Evolutionary conservation across 257 asterid species (phyloP), one percentile per base, ranked within the genome.

Genomic region (Solanum chiquidenum): DNA sequence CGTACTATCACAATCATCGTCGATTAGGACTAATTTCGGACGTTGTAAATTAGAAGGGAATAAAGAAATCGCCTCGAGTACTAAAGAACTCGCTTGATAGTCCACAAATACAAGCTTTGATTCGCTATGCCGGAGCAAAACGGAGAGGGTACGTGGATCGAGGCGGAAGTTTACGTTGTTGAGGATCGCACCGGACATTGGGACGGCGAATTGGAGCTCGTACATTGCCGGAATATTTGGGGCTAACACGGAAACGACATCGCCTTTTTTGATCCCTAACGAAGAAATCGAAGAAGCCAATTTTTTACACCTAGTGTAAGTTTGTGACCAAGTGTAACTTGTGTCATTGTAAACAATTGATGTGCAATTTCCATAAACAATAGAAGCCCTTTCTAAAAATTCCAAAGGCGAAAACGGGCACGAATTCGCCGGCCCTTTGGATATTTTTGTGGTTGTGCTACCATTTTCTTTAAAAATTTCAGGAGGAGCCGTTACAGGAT

Each of bases 161-260:
- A 93, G 94, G 13, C 92, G 93, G 77, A 93, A 92, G 75, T 94
- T 94, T n/a, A 94, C 34, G 2, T 90, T 89, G 66, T 93, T 92
- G 11, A 94, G 91, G 27, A 93, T 44, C 0, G 94, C 94, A 0
- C 94, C 96, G 18, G 95, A 87, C 98, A 93, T 93, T 8, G 96
- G 96, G 5, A 92, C 91, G 1, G 95, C 93, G 42, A 93, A 94
- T n/a, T 94, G 96, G 74, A 93, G 94, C 93, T 94, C 98, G 46
- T 86, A 90, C 92, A 94, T 93, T 83, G 95, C 95, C 27, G 95
- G 98, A 23, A 92, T 60, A 49, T 92, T 94, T 0, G 98, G 96
- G 9, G 96, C 95, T 6, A 94, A 73, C 3, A 93, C 95, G 11
- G 95, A 93, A 27, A 94, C 95, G 16, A 92, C 93, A 18, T 93